Evolutionary conservation across 148 eudicot species (phyloP).

Genomic region (Suaeda aralocaspica): DNA sequence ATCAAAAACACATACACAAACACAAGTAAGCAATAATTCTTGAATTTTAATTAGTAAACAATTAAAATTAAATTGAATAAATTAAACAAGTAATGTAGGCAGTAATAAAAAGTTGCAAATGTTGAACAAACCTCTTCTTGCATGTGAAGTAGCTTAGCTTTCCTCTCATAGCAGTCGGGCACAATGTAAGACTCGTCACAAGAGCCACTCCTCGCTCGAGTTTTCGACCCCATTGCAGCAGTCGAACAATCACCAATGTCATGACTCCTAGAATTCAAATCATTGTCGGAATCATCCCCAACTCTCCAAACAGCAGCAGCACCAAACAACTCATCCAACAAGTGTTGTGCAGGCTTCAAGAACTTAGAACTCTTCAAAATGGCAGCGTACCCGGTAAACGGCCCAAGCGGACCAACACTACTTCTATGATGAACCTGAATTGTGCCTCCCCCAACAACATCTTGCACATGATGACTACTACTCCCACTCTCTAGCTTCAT

Average conservation of each 20-base stretch:
- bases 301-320: constrained; percentile 22
- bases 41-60: not conserved
- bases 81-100: not conserved
- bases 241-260: not conserved
- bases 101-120: not conserved
- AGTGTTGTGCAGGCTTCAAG: constrained; percentile 63
- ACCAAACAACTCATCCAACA: constrained; percentile 62
- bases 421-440: constrained; percentile 12
- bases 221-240: constrained; percentile 8
- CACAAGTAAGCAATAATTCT: not conserved
- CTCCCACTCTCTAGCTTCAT: not conserved
- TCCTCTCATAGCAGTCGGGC: constrained; percentile 27
- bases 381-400: constrained; percentile 78
- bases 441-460: constrained; percentile 31
- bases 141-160: constrained; percentile 30
- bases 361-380: constrained; percentile 73
- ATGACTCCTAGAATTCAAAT: not conserved
- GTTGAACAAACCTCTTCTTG: constrained; percentile 28
- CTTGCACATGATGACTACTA: constrained; percentile 27
- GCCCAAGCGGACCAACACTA: constrained; percentile 55
- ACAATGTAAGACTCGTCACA: constrained; percentile 20
- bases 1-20: not conserved
- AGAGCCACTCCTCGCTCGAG: too few relatives aligned
- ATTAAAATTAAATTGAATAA: not conserved
- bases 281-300: constrained; percentile 14